Evolutionary conservation across 352 stramenopile genomes (phyloP).

Genomic region (Phytophthora palmivora): DNA sequence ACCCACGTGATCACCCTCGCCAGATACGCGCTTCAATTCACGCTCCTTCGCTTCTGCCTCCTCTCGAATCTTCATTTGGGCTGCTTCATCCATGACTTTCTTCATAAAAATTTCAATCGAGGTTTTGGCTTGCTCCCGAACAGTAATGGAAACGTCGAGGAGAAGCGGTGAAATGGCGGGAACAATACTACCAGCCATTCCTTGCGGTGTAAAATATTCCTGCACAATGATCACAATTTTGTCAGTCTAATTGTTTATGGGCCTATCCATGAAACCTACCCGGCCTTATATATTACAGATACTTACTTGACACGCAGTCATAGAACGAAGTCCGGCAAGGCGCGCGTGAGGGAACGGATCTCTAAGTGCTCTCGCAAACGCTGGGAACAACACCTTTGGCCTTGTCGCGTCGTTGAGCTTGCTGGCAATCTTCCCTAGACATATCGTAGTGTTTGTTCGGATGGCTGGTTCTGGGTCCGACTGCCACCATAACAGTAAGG

Average conservation of each 20-base stretch:
- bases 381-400: slow-evolving; percentile 89
- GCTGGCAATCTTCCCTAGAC: slow-evolving; percentile 87
- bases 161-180: slow-evolving; percentile 80
- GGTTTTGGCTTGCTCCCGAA: slow-evolving; percentile 75
- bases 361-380: slow-evolving; percentile 83
- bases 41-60: slow-evolving; percentile 67
- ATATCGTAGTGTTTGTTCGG: slow-evolving; percentile 94
- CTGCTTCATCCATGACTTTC: slow-evolving; percentile 78
- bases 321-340: slow-evolving; percentile 83
- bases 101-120: slow-evolving; percentile 88
- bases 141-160: slow-evolving; percentile 80
- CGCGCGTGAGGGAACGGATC: slow-evolving; percentile 91
- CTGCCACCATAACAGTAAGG: slow-evolving; percentile 29
- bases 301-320: slow-evolving; percentile 82
- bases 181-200: slow-evolving; percentile 74
- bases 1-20: slow-evolving; percentile 31
- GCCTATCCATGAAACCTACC: too few species aligned
- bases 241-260: slow-evolving; percentile 4
- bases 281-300: neutral
- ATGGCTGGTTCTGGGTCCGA: slow-evolving; percentile 91
- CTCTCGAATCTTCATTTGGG: slow-evolving; percentile 81
- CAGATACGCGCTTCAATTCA: slow-evolving; percentile 59
- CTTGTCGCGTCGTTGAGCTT: slow-evolving; percentile 89
- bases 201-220: slow-evolving; percentile 81
- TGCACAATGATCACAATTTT: slow-evolving; percentile 25